phyloP scores from a whole-genome alignment of 2,329 filamentous ascomycete genomes.

The Diaporthe ilicicola region DNA sequence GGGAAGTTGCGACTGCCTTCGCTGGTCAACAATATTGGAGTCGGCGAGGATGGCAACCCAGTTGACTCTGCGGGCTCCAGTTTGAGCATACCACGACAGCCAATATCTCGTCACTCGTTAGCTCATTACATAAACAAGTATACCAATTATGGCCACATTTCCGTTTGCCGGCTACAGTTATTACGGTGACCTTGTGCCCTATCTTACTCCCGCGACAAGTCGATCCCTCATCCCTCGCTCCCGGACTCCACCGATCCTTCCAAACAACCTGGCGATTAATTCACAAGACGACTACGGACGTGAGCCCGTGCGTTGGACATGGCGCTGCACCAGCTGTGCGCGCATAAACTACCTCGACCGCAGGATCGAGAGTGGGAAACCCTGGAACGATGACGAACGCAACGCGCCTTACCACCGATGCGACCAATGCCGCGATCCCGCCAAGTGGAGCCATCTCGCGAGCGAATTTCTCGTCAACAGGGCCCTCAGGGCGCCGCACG shows the following conservation, averaged over 20 bases:
- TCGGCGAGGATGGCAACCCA: not conserved
- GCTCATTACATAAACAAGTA: too few species aligned
- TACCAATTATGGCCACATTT: too few species aligned
- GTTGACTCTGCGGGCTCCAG: not conserved
- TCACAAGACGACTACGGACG: not conserved
- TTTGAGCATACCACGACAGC: not conserved
- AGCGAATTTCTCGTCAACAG: not conserved
- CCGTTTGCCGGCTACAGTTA: too few species aligned
- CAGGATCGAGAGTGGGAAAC: too few species aligned
- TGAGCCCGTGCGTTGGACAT: not conserved
- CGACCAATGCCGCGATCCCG: accelerated
- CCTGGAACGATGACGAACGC: too few species aligned
- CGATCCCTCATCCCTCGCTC: not conserved
- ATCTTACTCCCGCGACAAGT: not conserved
- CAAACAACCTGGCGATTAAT: too few species aligned
- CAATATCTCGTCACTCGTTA: not conserved
- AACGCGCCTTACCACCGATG: too few species aligned
- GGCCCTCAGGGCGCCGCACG: not conserved
- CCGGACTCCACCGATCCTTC: not conserved
- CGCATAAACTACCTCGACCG: not conserved
- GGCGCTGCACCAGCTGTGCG: not conserved
- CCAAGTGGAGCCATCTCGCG: not conserved
- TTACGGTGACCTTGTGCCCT: too few species aligned
- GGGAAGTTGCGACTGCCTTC: not conserved
- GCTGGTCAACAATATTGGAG: not conserved